Percentiles rank a stretch among this genome's conserved stretches.
Conservation (phyloP, 495 filamentous ascomycete species). For the Penicillium bovifimosum region DNA sequence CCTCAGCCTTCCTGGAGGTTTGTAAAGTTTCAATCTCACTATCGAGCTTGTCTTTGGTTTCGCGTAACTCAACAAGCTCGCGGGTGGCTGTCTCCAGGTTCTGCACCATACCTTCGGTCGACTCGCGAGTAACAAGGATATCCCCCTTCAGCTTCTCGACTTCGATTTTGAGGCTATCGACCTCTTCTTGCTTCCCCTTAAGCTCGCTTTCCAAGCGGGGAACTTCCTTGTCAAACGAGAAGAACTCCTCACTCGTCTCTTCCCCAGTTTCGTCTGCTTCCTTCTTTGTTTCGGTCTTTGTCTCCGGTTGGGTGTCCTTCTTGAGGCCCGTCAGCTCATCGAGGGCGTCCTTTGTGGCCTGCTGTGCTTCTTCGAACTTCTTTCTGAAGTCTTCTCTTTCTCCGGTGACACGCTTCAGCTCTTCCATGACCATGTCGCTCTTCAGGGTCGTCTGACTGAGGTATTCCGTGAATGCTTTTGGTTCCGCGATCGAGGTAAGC, state of each 20-base stretch:
- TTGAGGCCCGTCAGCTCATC: slow-evolving; percentile 49
- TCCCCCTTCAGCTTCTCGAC: slow-evolving; percentile 50
- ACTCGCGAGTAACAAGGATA: slow-evolving; percentile 55
- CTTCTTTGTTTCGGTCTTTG: slow-evolving; percentile 16
- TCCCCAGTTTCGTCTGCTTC: slow-evolving; percentile 25
- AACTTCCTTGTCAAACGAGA: slow-evolving; percentile 78
- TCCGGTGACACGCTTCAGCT: slow-evolving; percentile 78
- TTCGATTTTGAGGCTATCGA: slow-evolving; percentile 59
- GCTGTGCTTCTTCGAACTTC: slow-evolving; percentile 64
- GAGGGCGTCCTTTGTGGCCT: slow-evolving; percentile 52
- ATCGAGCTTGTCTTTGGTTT: slow-evolving; percentile 51
- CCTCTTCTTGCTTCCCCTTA: slow-evolving; percentile 57
- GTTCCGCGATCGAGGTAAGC: slow-evolving; percentile 78
- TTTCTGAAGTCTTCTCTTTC: slow-evolving; percentile 78
- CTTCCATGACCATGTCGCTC: slow-evolving; percentile 84
- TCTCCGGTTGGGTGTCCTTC: slow-evolving; percentile 24
- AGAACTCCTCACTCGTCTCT: slow-evolving; percentile 68
- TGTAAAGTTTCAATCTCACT: slow-evolving; percentile 39
- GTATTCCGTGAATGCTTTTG: slow-evolving; percentile 82
- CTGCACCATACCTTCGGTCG: slow-evolving; percentile 58
- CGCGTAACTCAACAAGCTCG: slow-evolving; percentile 53
- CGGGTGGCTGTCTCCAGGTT: slow-evolving; percentile 55
- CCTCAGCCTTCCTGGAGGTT: slow-evolving; percentile 29
- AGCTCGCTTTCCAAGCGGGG: slow-evolving; percentile 59
- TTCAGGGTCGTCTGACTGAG: slow-evolving; percentile 84